A percentile compares a stretch with the other conserved stretches of the same genome.
Evolutionary conservation across 108 stramenopile species (phyloP).

Genomic region (Cyclostephanos invisitatus): DNA sequence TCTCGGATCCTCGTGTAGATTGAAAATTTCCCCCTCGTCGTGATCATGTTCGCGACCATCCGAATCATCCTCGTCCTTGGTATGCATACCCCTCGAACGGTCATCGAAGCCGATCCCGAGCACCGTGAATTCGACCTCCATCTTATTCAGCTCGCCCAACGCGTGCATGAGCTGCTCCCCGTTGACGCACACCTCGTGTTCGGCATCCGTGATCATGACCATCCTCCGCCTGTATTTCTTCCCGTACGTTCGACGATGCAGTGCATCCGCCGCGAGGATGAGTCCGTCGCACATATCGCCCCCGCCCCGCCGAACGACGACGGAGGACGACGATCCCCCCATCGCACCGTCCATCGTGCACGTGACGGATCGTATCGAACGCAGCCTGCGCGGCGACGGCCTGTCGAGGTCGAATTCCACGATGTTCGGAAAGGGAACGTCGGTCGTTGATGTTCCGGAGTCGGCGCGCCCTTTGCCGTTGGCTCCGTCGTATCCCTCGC

Average conservation of each 20-base stretch:
- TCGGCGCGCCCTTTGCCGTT: constrained; percentile 24
- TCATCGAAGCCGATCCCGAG: constrained; percentile 64
- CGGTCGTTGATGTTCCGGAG: too few relatives aligned
- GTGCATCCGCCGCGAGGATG: constrained; percentile 73
- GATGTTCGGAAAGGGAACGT: constrained; percentile 65
- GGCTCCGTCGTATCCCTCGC: neutral
- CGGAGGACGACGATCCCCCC: neutral
- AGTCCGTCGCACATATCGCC: constrained; percentile 78
- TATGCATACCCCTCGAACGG: constrained; percentile 24
- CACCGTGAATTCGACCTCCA: constrained; percentile 65
- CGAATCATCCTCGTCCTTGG: constrained; percentile 8
- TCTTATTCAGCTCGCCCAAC: constrained; percentile 58
- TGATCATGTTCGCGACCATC: constrained; percentile 25
- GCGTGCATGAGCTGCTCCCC: constrained; percentile 55
- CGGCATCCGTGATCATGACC: constrained; percentile 82
- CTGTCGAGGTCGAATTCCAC: constrained; percentile 58
- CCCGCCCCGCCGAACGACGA: neutral
- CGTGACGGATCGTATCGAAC: constrained; percentile 48
- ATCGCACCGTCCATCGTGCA: constrained; percentile 26
- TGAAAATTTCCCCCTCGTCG: neutral
- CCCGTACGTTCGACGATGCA: constrained; percentile 58
- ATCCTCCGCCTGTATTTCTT: constrained; percentile 66
- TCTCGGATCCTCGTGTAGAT: neutral
- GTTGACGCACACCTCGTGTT: constrained; percentile 61
- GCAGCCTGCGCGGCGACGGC: constrained; percentile 55